Evolutionary conservation across 2,329 filamentous ascomycete genomes (phyloP).

Genomic region (Colletotrichum tabaci): DNA sequence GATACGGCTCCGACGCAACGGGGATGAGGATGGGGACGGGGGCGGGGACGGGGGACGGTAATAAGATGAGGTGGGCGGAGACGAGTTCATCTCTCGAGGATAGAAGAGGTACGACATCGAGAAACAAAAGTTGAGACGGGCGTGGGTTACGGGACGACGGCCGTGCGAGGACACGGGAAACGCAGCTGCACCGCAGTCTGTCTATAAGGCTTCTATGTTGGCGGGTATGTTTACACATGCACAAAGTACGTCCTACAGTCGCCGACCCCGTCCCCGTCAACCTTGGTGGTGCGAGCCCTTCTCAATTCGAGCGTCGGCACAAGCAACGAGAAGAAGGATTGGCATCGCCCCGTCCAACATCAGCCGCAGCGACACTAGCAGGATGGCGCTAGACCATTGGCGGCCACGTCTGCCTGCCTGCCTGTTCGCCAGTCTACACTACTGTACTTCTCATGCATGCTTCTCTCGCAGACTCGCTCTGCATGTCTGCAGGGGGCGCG

Average conservation of each 20-base stretch:
- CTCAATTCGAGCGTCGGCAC: neutral
- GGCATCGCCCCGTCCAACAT: constrained; percentile 11
- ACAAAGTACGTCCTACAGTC: too few relatives aligned
- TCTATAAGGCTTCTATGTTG: too few relatives aligned
- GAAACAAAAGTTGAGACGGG: neutral
- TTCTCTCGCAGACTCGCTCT: neutral
- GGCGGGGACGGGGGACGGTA: neutral
- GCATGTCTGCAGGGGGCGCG: constrained; percentile 26
- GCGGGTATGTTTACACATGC: too few relatives aligned
- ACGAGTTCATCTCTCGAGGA: neutral
- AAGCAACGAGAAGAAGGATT: constrained; percentile 5
- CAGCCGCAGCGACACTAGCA: constrained; percentile 35
- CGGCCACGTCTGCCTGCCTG: neutral
- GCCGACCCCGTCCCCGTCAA: too few relatives aligned
- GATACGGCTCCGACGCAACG: neutral
- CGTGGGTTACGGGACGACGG: neutral
- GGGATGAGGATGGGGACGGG: too few relatives aligned
- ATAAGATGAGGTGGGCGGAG: neutral
- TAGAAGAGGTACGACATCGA: too few relatives aligned
- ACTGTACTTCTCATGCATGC: too few relatives aligned
- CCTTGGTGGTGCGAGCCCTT: too few relatives aligned
- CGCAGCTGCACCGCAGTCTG: neutral
- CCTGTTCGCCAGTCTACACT: neutral
- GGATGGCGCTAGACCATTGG: constrained; percentile 23
- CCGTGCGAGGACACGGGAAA: neutral